phyloP scores from a whole-genome alignment of 1,139 yeast genomes.

The Pneumocystis canis region DNA sequence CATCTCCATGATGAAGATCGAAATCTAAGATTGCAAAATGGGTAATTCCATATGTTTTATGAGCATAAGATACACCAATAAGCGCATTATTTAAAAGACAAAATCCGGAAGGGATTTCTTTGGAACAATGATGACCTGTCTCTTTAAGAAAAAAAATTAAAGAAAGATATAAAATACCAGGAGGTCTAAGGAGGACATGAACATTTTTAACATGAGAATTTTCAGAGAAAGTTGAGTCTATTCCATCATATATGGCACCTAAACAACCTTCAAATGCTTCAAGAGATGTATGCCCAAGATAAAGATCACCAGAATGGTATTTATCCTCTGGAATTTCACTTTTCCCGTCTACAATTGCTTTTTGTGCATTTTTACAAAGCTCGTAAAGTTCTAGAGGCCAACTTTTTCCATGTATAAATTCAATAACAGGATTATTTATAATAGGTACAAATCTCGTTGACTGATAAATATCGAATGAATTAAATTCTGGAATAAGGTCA shows the following conservation, averaged over 20 bases:
- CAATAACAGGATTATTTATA: conserved; percentile 38
- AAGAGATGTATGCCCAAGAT: conserved; percentile 51
- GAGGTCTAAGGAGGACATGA: conserved; percentile 12
- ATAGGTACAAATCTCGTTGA: conserved; percentile 4
- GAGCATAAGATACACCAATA: conserved; percentile 69
- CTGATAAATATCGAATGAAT: conserved; percentile 4
- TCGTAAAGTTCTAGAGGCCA: conserved; percentile 55
- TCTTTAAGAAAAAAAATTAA: conserved; percentile 48
- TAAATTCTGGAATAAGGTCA: conserved; percentile 24
- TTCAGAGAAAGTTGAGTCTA: conserved; percentile 38
- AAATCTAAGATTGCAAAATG: conserved; percentile 75
- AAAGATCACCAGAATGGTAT: conserved; percentile 79
- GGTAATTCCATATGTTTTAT: conserved; percentile 45
- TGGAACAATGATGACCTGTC: conserved; percentile 86
- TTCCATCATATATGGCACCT: conserved; percentile 62
- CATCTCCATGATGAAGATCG: conserved; percentile 88
- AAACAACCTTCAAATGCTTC: conserved; percentile 67
- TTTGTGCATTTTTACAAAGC: conserved; percentile 45
- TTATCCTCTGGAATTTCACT: conserved; percentile 57
- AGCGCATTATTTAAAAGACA: conserved; percentile 74
- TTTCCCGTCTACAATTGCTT: conserved; percentile 39
- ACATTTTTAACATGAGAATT: neutral
- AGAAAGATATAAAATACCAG: conserved; percentile 26
- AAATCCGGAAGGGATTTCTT: conserved; percentile 74
- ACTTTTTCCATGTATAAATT: conserved; percentile 53